Evolutionary conservation across 306 rosid genomes (phyloP), one percentile per base, ranked within the genome.

Genomic region (Dryas octopetala): DNA sequence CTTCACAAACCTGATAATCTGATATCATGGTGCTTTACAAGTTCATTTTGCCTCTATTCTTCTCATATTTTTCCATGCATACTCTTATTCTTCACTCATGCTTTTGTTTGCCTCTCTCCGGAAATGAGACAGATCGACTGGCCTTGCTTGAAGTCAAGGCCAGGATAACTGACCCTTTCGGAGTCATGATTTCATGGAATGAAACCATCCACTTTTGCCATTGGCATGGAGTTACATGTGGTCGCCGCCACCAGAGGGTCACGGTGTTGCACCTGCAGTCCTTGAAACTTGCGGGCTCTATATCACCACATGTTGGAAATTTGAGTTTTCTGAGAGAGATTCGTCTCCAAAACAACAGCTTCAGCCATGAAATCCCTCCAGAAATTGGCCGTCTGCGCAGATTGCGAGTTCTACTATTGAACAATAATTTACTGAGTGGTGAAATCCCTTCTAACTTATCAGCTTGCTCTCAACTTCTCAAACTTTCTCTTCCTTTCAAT

Each of bases 131-230:
- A 0, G 65, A 71, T 6, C 38, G 43, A 17, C 16, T 43, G 43
- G 23, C 75, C 75, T 55, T 71, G 75, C 65, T 71, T 3, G 53
- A 71, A 4, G 1, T 71, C 44, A 71, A 71, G 65, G 41, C 54
- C 13, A 43, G 11, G 49, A 71, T 71, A 71, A 57, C 65, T 23
- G 75, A 71, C 40, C 75, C 75, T 10, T 16, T 71, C 1, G 44
- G 44, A 4, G 62, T 55, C 12, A 1, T 44, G 52, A 11, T 41
- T 45, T 54, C 50, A 7, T 70, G 74, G 74, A 38, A 69, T 11
- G 11, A 69, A 14, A 16, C 28, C 74, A 52, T 38, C 50, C 74
- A 69, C 28, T 70, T 70, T 1, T 70, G 74, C 62, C 3, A 19
- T 0, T 66, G 71, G 71, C 55, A 66, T 44, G 61, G 73, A 7